Conservation (phyloP, 106 monocot species). For the Dioscorea zingiberensis region DNA sequence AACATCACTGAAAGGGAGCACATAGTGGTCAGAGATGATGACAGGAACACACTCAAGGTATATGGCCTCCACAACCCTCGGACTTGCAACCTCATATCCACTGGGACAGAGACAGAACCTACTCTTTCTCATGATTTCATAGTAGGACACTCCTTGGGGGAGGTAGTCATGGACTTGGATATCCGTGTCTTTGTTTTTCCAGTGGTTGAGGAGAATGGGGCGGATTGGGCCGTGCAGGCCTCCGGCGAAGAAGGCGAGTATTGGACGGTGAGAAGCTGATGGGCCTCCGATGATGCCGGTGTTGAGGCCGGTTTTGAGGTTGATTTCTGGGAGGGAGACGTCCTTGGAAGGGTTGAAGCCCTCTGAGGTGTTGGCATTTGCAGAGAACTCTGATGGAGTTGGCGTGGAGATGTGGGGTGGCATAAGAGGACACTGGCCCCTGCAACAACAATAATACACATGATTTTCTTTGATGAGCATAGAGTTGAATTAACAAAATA, state of each 20-base stretch:
- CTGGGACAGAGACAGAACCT: conserved; percentile 87
- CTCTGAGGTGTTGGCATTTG: conserved; percentile 86
- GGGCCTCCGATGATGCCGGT: conserved; percentile 13
- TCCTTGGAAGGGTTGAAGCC: conserved; percentile 75
- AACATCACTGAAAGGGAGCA: no score
- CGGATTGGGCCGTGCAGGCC: conserved; percentile 74
- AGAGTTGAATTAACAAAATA: no score
- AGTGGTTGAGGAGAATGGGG: conserved; percentile 54
- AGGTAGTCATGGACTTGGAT: conserved; percentile 77
- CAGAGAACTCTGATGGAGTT: conserved; percentile 82
- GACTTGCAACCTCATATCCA: no score
- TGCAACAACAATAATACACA: no score
- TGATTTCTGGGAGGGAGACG: conserved; percentile 75
- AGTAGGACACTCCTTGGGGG: conserved; percentile 48
- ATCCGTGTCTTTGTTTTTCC: conserved; percentile 58
- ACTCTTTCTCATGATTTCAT: conserved; percentile 73
- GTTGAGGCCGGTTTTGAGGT: conserved; percentile 31
- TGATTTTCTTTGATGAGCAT: no score
- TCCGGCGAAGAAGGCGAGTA: conserved; percentile 89
- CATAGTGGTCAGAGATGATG: no score
- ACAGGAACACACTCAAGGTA: no score
- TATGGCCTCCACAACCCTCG: no score
- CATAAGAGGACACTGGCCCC: conserved; percentile 56
- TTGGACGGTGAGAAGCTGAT: conserved; percentile 44
- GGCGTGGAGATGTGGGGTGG: conserved; percentile 26